Conservation (phyloP, 768 basidiomycete species). For the Lactarius hatsudake region DNA sequence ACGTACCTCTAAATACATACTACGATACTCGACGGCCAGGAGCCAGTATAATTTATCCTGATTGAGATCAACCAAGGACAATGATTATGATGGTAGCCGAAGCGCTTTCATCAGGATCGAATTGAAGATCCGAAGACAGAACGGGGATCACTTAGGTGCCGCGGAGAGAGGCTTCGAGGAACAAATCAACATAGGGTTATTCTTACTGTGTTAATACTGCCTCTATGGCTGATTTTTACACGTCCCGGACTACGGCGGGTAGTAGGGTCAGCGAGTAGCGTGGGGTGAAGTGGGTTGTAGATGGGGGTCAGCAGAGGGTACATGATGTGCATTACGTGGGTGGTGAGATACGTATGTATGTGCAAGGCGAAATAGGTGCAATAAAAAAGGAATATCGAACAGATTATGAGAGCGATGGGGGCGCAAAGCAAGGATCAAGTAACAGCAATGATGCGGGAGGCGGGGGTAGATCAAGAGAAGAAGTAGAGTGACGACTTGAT, state of each 20-base stretch:
- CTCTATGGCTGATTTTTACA: neutral
- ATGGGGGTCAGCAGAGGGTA: neutral
- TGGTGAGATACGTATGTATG: conserved; percentile 1
- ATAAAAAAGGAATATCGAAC: neutral
- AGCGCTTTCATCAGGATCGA: neutral
- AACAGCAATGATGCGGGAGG: neutral
- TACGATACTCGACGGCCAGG: neutral
- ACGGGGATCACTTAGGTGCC: neutral
- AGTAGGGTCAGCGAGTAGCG: neutral
- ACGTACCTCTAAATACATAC: neutral
- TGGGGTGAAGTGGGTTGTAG: neutral
- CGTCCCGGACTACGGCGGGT: neutral
- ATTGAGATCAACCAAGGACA: neutral
- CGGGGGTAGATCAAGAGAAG: conserved; percentile 67
- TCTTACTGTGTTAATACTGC: neutral
- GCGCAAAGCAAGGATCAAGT: neutral
- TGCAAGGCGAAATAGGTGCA: conserved; percentile 12
- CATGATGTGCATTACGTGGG: conserved; percentile 14
- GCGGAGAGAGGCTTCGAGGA: neutral
- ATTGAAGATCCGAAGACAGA: neutral
- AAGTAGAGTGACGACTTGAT: conserved; percentile 88
- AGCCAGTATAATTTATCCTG: neutral
- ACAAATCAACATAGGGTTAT: neutral
- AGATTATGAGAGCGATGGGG: neutral
- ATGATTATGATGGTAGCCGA: neutral